Evolutionary conservation across 305 asterid genomes (phyloP).

Genomic region (Euphrasia arctica): DNA sequence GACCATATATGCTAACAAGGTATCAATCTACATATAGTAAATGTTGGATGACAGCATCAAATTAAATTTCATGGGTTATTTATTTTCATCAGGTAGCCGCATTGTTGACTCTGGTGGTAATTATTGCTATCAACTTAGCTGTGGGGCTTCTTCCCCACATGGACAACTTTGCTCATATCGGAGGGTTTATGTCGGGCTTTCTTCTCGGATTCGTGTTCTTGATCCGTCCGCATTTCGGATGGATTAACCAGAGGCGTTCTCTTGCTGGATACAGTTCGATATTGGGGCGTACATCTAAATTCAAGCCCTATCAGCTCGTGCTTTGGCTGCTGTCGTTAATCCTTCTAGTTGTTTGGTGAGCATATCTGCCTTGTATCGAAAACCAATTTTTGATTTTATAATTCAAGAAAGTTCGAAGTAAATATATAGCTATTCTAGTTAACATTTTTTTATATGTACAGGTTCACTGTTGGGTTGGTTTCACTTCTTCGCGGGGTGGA

Average conservation of each 20-base stretch:
- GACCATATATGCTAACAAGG: conserved; percentile 54
- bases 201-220: conserved; percentile 56
- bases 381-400: too few species aligned
- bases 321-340: conserved; percentile 50
- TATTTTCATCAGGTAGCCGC: conserved; percentile 40
- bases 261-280: conserved; percentile 30
- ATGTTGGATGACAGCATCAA: too few species aligned
- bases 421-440: too few species aligned
- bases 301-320: conserved; percentile 48
- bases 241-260: conserved; percentile 42
- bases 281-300: conserved; percentile 37
- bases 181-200: conserved; percentile 53
- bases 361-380: too few species aligned
- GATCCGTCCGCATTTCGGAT: conserved; percentile 67
- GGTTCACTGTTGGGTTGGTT: conserved; percentile 51
- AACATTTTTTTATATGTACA: conserved; percentile 1
- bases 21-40: conserved; percentile 4
- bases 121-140: conserved; percentile 43
- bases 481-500: conserved; percentile 58
- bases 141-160: conserved; percentile 58
- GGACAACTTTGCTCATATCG: conserved; percentile 55
- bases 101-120: conserved; percentile 43
- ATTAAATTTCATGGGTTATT: background rate
- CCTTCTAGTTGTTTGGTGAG: conserved; percentile 47
- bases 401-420: too few species aligned